Evolutionary conservation across 176 grass and related monocot genomes (phyloP).

Genomic region (Chrysopogon serrulatus): DNA sequence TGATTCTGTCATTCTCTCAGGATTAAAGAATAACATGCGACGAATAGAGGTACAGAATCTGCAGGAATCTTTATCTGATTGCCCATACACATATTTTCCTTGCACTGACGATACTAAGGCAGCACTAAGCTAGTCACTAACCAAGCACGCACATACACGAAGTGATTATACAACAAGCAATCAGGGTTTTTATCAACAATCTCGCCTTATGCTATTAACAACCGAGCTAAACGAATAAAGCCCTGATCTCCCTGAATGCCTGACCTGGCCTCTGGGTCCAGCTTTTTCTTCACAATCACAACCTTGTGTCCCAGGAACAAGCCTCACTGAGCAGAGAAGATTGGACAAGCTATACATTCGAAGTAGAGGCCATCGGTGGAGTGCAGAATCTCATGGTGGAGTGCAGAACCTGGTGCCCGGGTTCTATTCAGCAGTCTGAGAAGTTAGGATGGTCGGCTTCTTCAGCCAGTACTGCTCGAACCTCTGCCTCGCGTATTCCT

Average conservation of each 20-base stretch:
- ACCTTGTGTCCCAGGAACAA: not conserved
- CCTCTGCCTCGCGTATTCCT: slow-evolving; percentile 88
- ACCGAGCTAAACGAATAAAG: not conserved
- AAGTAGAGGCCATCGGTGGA: not conserved
- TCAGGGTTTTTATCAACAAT: not conserved
- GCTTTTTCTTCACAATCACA: not conserved
- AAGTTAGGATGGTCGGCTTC: slow-evolving; percentile 27
- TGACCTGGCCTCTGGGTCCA: not conserved
- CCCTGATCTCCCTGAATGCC: not conserved
- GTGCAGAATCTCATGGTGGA: not conserved
- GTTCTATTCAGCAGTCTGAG: slow-evolving; percentile 2
- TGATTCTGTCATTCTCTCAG: not conserved
- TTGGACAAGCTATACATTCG: slow-evolving; percentile 10
- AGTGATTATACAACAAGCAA: not conserved
- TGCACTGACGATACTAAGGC: not conserved
- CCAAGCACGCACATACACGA: not conserved
- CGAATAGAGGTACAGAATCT: not conserved
- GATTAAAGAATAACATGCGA: not conserved
- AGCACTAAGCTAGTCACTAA: not conserved
- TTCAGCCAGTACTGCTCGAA: slow-evolving; percentile 81
- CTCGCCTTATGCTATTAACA: not conserved
- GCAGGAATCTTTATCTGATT: not conserved
- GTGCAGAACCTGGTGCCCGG: not conserved
- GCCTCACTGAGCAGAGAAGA: not conserved
- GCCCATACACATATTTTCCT: not conserved